These are phyloP conservation scores for Lipomyces mesembrius DNA, from an alignment of 805 yeast genomes.

Conservation along the genomic window DNA sequence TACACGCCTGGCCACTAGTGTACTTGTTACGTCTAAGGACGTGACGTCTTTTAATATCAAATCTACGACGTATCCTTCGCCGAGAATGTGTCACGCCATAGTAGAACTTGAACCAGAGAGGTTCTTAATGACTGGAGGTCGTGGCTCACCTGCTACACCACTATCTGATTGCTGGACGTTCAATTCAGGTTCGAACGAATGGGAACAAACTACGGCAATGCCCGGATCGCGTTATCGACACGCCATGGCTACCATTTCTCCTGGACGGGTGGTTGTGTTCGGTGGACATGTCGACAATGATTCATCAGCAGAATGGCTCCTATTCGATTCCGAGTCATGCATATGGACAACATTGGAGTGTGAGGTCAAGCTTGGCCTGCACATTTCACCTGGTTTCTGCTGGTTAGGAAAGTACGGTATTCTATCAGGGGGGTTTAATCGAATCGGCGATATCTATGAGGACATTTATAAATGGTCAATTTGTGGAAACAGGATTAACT, in stretches of 20 bases:
- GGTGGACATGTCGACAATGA: slow-evolving; percentile 47
- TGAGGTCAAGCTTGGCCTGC: slow-evolving; percentile 40
- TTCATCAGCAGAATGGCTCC: slow-evolving; percentile 22
- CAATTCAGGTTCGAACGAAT: slow-evolving; percentile 39
- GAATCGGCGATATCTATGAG: slow-evolving; percentile 23
- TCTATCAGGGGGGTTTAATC: slow-evolving; percentile 55
- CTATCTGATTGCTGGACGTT: slow-evolving; percentile 54
- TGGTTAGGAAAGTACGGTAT: slow-evolving; percentile 45
- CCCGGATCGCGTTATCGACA: slow-evolving; percentile 60
- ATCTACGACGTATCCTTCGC: slow-evolving; percentile 32
- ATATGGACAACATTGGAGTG: slow-evolving; percentile 40
- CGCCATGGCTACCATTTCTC: slow-evolving; percentile 46
- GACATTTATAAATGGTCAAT: slow-evolving; percentile 36
- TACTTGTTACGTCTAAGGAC: slow-evolving; percentile 19
- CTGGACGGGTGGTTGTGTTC: slow-evolving; percentile 52
- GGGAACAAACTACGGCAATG: slow-evolving; percentile 51
- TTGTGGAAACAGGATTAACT: slow-evolving; percentile 38
- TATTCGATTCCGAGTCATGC: slow-evolving; percentile 20
- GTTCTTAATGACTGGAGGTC: slow-evolving; percentile 64
- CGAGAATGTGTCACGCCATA: slow-evolving; percentile 65
- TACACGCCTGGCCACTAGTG: slow-evolving; percentile 32
- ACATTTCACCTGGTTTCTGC: slow-evolving; percentile 46
- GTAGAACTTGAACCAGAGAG: slow-evolving; percentile 45
- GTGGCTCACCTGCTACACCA: slow-evolving; percentile 60
- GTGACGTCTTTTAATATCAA: slow-evolving; percentile 39